Conservation (phyloP, 192 early-diverging fungal genomes). For the Chytriomyces confervae region DNA sequence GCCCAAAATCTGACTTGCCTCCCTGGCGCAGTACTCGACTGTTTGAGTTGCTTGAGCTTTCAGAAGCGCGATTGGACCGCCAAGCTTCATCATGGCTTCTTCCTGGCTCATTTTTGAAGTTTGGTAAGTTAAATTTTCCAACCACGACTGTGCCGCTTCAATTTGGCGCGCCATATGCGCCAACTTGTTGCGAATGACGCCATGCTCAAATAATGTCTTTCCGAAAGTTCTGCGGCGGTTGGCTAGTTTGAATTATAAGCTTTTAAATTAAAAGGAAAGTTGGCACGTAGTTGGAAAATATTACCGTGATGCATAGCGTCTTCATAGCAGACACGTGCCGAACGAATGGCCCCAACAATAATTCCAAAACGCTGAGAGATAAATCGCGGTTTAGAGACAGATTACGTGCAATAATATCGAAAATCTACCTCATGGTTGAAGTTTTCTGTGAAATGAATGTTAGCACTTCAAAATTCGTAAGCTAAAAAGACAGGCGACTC, state of each 20-base stretch:
- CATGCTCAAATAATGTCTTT: slow-evolving; percentile 45
- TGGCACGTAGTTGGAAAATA: neutral
- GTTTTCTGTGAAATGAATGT: slow-evolving; percentile 32
- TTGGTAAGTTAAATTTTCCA: slow-evolving; percentile 72
- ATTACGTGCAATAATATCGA: slow-evolving; percentile 52
- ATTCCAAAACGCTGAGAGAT: slow-evolving; percentile 57
- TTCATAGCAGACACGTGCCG: slow-evolving; percentile 72
- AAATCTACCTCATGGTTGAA: slow-evolving; percentile 23
- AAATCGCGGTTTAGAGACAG: slow-evolving; percentile 71
- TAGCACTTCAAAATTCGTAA: neutral
- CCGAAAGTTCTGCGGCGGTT: slow-evolving; percentile 37
- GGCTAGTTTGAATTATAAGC: neutral
- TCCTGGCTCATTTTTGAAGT: slow-evolving; percentile 56
- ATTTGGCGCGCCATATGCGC: slow-evolving; percentile 72
- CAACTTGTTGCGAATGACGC: slow-evolving; percentile 74
- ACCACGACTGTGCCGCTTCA: slow-evolving; percentile 78
- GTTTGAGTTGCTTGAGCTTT: slow-evolving; percentile 54
- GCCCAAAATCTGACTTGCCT: slow-evolving; percentile 68
- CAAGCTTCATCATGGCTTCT: slow-evolving; percentile 54
- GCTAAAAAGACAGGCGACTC: slow-evolving; percentile 29
- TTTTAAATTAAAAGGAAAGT: neutral
- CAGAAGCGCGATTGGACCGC: slow-evolving; percentile 52
- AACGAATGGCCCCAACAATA: slow-evolving; percentile 72
- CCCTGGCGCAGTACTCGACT: slow-evolving; percentile 53
- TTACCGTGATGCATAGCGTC: slow-evolving; percentile 33